phyloP scores from a whole-genome alignment of 805 yeast genomes.

The Ascoidea asiatica region DNA sequence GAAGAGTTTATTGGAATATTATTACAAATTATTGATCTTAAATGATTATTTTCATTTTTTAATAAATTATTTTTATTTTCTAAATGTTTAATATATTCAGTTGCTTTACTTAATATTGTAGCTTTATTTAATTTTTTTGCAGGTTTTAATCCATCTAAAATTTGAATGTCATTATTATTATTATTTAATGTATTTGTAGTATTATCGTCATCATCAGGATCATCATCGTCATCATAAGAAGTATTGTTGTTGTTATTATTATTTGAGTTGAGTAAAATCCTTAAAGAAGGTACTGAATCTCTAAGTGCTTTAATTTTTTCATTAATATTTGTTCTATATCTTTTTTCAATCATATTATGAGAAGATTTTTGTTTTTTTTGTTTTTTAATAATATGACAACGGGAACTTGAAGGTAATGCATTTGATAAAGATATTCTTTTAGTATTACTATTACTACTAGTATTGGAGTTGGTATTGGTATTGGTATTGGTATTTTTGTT shows the following conservation, averaged over 20 bases:
- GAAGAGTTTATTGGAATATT: conserved; percentile 8
- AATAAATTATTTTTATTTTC: conserved; percentile 44
- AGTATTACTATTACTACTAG: too few species aligned
- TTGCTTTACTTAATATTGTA: conserved; percentile 59
- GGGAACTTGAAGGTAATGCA: neutral
- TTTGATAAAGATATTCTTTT: neutral
- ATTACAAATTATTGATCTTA: conserved; percentile 16
- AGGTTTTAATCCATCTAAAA: conserved; percentile 63
- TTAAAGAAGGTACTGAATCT: conserved; percentile 53
- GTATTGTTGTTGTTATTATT: too few species aligned
- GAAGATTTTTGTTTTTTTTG: conserved; percentile 41
- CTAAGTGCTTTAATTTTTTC: conserved; percentile 50
- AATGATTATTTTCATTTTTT: conserved; percentile 30
- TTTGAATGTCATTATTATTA: conserved; percentile 35
- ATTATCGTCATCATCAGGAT: conserved; percentile 28
- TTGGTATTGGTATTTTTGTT: neutral
- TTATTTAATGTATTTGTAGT: too few species aligned
- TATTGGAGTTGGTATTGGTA: neutral
- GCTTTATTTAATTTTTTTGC: conserved; percentile 72
- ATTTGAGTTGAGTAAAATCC: conserved; percentile 27
- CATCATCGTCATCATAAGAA: too few species aligned
- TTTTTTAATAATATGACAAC: neutral
- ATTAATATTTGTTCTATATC: conserved; percentile 59
- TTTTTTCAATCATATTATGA: conserved; percentile 61
- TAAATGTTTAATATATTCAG: conserved; percentile 65